Evolutionary conservation across 441 rosid genomes (phyloP).

Genomic region (Syzygium malaccense): DNA sequence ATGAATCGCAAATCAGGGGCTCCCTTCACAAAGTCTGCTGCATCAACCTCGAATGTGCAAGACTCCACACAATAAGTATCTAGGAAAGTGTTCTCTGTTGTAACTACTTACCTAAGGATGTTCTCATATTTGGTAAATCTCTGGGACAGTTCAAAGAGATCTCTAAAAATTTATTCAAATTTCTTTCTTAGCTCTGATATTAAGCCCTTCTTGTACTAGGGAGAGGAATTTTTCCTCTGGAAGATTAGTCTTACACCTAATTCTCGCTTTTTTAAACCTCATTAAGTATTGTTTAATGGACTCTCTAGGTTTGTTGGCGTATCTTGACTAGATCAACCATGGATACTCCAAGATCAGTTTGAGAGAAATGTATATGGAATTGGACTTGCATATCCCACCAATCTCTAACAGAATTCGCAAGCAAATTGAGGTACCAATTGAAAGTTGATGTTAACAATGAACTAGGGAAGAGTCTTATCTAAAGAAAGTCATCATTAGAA

Average conservation of each 20-base stretch:
- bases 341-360: neutral
- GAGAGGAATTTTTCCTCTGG: neutral
- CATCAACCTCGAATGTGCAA: neutral
- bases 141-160: neutral
- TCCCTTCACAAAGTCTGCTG: neutral
- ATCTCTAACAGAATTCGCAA: neutral
- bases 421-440: neutral
- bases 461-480: neutral
- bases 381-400: neutral
- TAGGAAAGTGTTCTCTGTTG: neutral
- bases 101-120: neutral
- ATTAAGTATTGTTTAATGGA: neutral
- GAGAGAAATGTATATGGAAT: neutral
- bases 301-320: neutral
- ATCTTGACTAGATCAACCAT: neutral
- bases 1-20: neutral
- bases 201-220: neutral
- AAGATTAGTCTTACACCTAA: neutral
- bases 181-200: neutral
- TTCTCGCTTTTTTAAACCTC: neutral
- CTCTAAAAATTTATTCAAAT: neutral
- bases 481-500: neutral
- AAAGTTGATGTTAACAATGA: neutral
- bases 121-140: neutral
- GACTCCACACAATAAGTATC: neutral